Evolutionary conservation across 1,284 basidiomycete species (phyloP), one percentile per base, ranked within the genome.

Genomic region (Lentinula novae-zelandiae): DNA sequence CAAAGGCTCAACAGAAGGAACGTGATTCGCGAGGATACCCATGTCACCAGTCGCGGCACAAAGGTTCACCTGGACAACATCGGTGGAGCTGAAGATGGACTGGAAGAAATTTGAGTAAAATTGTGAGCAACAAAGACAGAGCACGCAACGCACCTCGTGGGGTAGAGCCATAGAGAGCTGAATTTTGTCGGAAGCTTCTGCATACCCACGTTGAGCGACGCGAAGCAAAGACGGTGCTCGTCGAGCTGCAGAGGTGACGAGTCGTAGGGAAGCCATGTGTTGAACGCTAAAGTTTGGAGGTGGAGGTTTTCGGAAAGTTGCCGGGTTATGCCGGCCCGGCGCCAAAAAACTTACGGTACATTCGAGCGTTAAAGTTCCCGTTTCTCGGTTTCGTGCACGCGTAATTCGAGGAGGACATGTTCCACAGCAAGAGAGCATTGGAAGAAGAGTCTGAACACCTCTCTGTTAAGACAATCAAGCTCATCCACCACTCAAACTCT

Each of bases 11-110:
- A 98, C 90, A 36, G 93, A 90, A 50, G 95, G 89, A 63, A 97
- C 95, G 78, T 98, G 95, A 83, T 96, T 96, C 69, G 96, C 93
- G 66, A 98, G 87, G 71, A 98, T 92, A 83, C 96, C 95, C 95
- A 98, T 97, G 76, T 97, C 95, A 76, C 95, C 96, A n/a, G 93
- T 90, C 61, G 89, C 90, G 55, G 95, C 96, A 51, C 95, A 80
- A 68, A 97, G 81, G 80, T 96, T 97, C 68, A 98, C 95, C 78
- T 97, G 95, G 39, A 92, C 86, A 63, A 96, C 95, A 75, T 95
- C 93, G 68, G 86, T 75, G 34, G 93, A 92, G 62, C 84, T 85
- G 83, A 87, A 96, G 73, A 98, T 86, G 58, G 94, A 80, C 95
- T 97, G 70, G 22, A 65, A 60, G 49, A 12, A 62, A 46, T 20